Evolutionary conservation across 257 asterid species (phyloP).

Genomic region (Parsonsia alboflavescens): DNA sequence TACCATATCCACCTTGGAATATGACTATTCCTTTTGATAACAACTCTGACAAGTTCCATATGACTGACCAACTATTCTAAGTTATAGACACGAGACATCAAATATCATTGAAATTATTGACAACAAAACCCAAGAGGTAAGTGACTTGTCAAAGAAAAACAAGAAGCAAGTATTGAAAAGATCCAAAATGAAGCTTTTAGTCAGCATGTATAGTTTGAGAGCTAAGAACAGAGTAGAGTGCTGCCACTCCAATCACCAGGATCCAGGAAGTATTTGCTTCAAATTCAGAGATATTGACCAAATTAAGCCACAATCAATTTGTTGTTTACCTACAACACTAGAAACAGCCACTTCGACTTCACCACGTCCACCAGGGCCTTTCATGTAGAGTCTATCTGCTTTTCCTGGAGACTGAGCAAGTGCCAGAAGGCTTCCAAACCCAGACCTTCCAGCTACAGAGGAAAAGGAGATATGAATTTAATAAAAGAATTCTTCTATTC

Average conservation of each 20-base stretch:
- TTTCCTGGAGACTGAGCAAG: slow-evolving; percentile 86
- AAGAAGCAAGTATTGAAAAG: not conserved
- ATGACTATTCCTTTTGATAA: not conserved
- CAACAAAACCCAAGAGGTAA: not conserved
- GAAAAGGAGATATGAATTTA: slow-evolving; percentile 7
- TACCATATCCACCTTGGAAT: not conserved
- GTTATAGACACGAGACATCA: too few relatives aligned
- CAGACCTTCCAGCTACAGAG: slow-evolving; percentile 76
- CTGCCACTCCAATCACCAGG: not conserved
- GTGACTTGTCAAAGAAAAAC: not conserved
- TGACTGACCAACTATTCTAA: too few relatives aligned
- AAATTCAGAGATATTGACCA: not conserved
- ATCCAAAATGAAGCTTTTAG: not conserved
- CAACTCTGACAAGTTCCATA: too few relatives aligned
- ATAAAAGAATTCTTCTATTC: not conserved
- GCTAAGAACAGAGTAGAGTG: not conserved
- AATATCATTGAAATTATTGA: too few relatives aligned
- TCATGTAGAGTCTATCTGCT: slow-evolving; percentile 90
- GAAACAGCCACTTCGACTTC: slow-evolving; percentile 99
- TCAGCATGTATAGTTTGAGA: not conserved
- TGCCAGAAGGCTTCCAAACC: slow-evolving; percentile 91
- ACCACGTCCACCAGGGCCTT: slow-evolving; percentile 99
- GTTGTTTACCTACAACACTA: slow-evolving; percentile 72
- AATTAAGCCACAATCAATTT: slow-evolving; percentile 9
- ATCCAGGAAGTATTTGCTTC: not conserved